These are phyloP conservation scores for Lonicera japonica DNA, from an alignment of 129 eudicot species.

Conservation along the genomic window DNA sequence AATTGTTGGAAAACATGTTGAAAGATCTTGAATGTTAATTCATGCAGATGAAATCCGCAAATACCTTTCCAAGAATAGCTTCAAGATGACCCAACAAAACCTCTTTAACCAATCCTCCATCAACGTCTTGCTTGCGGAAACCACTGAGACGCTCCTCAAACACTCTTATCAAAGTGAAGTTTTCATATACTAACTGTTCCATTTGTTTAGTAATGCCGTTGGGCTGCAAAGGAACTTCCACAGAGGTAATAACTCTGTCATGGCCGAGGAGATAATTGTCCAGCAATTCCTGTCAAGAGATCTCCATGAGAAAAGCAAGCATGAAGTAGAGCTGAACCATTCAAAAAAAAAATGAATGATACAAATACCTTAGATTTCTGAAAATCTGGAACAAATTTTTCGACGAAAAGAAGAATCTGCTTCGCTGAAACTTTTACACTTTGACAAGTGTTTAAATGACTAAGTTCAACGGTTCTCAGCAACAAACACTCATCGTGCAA, in stretches of 20 bases:
- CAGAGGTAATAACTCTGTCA: slow-evolving; percentile 23
- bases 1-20: too few species aligned
- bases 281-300: slow-evolving; percentile 52
- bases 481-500: slow-evolving; percentile 65
- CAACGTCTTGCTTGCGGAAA: slow-evolving; percentile 28
- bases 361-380: slow-evolving; percentile 64
- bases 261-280: slow-evolving; percentile 65
- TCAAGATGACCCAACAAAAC: slow-evolving; percentile 55
- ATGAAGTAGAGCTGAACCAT: neutral
- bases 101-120: slow-evolving; percentile 33
- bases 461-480: slow-evolving; percentile 46
- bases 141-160: slow-evolving; percentile 45
- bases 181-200: slow-evolving; percentile 56
- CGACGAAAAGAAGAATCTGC: slow-evolving; percentile 38
- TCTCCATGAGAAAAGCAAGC: slow-evolving; percentile 2
- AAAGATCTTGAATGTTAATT: neutral
- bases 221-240: slow-evolving; percentile 34
- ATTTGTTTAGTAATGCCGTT: slow-evolving; percentile 56
- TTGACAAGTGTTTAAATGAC: slow-evolving; percentile 47
- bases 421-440: slow-evolving; percentile 39
- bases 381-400: slow-evolving; percentile 43
- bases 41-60: neutral
- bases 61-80: slow-evolving; percentile 53
- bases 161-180: slow-evolving; percentile 42
- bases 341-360: neutral